A percentile compares a stretch with the other conserved stretches of the same genome.
Conservation (phyloP, 2,329 filamentous ascomycete genomes). For the Diaporthe ilicicola region DNA sequence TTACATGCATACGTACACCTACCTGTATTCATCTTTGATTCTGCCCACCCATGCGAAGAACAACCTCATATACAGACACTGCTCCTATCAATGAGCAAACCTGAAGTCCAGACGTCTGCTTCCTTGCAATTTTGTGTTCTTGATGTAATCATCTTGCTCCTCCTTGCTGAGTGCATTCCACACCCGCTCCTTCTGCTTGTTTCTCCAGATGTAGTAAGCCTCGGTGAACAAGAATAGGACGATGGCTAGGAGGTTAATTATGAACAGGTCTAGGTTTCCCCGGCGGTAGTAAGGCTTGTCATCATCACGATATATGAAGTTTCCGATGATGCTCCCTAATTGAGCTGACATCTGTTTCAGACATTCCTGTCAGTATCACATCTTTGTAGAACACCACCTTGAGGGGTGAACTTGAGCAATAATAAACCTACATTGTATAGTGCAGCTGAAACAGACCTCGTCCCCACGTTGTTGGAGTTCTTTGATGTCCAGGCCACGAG, state of each 20-base stretch:
- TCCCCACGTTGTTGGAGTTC: slow-evolving; percentile 68
- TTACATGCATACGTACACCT: neutral
- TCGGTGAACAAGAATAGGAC: slow-evolving; percentile 59
- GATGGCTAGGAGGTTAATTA: slow-evolving; percentile 58
- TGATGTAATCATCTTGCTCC: slow-evolving; percentile 58
- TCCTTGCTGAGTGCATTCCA: slow-evolving; percentile 60
- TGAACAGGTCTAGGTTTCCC: slow-evolving; percentile 63
- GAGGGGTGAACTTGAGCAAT: accelerated
- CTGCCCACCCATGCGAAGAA: neutral
- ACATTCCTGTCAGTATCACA: neutral
- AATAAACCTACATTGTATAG: slow-evolving; percentile 60
- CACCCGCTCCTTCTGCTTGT: slow-evolving; percentile 53
- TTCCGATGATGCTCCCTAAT: slow-evolving; percentile 43
- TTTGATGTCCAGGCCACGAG: slow-evolving; percentile 66
- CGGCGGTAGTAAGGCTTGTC: slow-evolving; percentile 63
- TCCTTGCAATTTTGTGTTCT: slow-evolving; percentile 51
- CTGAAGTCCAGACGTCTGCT: slow-evolving; percentile 55
- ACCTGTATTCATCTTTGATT: no score
- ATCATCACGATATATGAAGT: slow-evolving; percentile 60
- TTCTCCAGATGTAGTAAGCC: slow-evolving; percentile 60
- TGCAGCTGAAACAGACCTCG: slow-evolving; percentile 65
- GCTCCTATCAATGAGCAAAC: slow-evolving; percentile 45
- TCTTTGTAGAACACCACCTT: neutral
- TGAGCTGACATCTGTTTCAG: slow-evolving; percentile 47
- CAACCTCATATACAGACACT: no score